Evolutionary conservation across 345 rosid genomes (phyloP).

Genomic region (Boechera stricta): DNA sequence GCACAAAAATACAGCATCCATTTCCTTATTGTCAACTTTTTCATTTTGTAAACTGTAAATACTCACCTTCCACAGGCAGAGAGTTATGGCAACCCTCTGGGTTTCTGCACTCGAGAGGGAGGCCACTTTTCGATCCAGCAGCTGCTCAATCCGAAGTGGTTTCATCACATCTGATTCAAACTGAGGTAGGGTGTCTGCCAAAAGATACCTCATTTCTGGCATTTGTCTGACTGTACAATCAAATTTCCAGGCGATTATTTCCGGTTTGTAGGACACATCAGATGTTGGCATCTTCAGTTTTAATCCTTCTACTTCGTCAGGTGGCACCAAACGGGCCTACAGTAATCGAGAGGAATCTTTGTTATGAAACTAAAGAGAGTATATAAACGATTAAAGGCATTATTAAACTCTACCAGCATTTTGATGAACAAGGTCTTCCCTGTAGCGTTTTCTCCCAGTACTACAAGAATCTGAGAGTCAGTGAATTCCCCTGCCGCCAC

Average conservation of each 20-base stretch:
- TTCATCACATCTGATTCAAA: neutral
- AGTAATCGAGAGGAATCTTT: neutral
- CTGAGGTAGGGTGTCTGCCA: neutral
- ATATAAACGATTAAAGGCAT: neutral
- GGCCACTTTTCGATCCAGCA: conserved; percentile 82
- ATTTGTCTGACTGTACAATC: neutral
- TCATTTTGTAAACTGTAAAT: neutral
- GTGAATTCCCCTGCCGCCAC: neutral
- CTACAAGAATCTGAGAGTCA: neutral
- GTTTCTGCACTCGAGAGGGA: conserved; percentile 82
- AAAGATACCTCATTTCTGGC: neutral
- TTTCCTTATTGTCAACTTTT: too few relatives aligned
- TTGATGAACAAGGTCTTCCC: neutral
- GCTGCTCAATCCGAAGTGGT: conserved; percentile 38
- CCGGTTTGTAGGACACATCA: neutral
- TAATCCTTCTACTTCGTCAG: too few relatives aligned
- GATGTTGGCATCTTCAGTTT: too few relatives aligned
- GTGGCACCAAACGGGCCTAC: neutral
- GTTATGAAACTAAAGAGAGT: neutral
- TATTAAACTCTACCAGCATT: neutral
- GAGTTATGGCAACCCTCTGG: conserved; percentile 83
- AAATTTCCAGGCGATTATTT: neutral
- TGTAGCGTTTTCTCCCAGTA: neutral
- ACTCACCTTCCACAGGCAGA: conserved; percentile 81
- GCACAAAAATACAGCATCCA: too few relatives aligned